Conservation (phyloP, 306 rosid species). For the Trifolium subterraneum region DNA sequence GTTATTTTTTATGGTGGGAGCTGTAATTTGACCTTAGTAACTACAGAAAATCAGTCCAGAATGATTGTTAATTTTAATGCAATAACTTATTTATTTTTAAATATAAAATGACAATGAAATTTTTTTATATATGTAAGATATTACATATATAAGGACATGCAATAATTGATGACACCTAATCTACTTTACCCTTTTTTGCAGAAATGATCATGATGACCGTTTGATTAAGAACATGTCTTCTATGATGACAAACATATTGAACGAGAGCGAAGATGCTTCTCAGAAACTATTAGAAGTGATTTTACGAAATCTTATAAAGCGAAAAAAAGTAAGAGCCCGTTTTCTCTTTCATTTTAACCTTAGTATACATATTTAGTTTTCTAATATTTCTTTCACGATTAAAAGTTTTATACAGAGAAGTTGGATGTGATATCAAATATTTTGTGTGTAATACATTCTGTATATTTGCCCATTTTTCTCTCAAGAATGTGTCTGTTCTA, state of each 20-base stretch:
- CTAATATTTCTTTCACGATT: constrained; percentile 24
- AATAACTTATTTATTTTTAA: too few relatives aligned
- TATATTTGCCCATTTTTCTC: background rate
- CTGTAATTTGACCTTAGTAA: constrained; percentile 11
- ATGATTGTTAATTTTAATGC: constrained; percentile 36
- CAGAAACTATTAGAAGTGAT: constrained; percentile 73
- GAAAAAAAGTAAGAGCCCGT: constrained; percentile 57
- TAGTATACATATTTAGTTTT: background rate
- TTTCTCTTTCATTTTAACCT: constrained; percentile 14
- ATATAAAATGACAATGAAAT: too few relatives aligned
- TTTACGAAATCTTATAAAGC: constrained; percentile 72
- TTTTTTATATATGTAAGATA: too few relatives aligned
- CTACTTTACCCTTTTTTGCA: constrained; percentile 37
- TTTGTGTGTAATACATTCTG: background rate
- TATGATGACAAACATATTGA: constrained; percentile 55
- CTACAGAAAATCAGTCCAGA: background rate
- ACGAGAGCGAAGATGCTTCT: constrained; percentile 70
- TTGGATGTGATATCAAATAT: constrained; percentile 1
- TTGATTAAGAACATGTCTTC: constrained; percentile 67
- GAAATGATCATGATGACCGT: constrained; percentile 72
- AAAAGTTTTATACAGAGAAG: constrained; percentile 6
- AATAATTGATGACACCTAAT: constrained; percentile 38
- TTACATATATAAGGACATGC: too few relatives aligned
- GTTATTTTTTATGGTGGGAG: constrained; percentile 29
- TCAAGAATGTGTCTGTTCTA: constrained; percentile 17